Base-by-base conservation (phyloP, 2,329 filamentous ascomycete genomes). In the Diaporthe helianthi region DNA sequence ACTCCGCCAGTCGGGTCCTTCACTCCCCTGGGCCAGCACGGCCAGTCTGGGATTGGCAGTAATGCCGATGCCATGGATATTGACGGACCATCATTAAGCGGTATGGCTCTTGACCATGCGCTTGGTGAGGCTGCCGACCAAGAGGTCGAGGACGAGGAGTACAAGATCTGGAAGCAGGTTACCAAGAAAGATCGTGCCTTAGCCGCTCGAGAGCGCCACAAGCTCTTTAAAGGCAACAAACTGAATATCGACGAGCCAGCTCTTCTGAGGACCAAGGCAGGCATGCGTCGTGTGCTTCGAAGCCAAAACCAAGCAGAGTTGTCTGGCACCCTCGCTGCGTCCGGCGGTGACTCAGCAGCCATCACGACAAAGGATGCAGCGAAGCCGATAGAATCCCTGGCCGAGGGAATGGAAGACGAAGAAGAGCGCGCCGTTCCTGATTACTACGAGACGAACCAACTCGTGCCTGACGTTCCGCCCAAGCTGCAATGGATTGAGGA, bases 141-240 rank as follows among this genome's bases (percentile, higher is more conserved):
- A 74, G 86, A 88, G 15, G 93, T 93, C 73, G 89, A 97, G 74
- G 94, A 98, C 74, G 94, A 98, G 69, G 95, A 98, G 77, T 97
- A 96, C 82, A 97, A 97, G 78, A 92, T 96, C 44, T 99, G 97
- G 96, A 99, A 98, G 82, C 95, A 98, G 80, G 93, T 97, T 49
- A 99, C 96, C 2, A 98, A 98, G 81, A 98, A 96, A 78, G 94
- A 97, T 76, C 90, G 96, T 72, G 96, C 96, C 4, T 83, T 92
- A 29, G 89, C 95, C 65, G 92, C 96, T 70, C 93, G 94, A 72
- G 93, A 97, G 77, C 89, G 96, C 38, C 90, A 94, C 79, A 88
- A 92, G 47, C 87, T 99, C 17, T 97, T 99, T 81, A 92, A 91
- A 71, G 92, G 91, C 63, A 91, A 94, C 75, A 93, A 90, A 75